These are phyloP conservation scores for Lepiota venenata DNA, from an alignment of 768 basidiomycete species.

Conservation along the genomic window DNA sequence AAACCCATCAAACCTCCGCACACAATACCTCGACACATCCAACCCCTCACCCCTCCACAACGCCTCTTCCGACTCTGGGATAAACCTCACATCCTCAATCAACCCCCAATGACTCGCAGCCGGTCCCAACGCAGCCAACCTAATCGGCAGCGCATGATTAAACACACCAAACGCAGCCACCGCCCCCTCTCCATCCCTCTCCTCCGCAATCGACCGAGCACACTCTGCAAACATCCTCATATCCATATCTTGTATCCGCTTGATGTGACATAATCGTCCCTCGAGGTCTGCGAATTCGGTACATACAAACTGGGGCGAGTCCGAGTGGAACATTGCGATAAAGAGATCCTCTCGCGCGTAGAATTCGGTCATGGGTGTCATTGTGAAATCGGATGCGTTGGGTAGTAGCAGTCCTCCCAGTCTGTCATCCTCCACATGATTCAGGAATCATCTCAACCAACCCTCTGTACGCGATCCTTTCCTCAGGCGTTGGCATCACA, in stretches of 20 bases:
- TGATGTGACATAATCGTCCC: neutral
- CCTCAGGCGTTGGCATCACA: neutral
- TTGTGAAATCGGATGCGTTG: neutral
- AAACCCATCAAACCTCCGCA: neutral
- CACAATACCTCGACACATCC: neutral
- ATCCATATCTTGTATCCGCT: neutral
- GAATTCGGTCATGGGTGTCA: neutral
- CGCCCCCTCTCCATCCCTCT: neutral
- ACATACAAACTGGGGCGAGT: neutral
- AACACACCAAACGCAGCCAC: neutral
- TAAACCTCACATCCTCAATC: neutral
- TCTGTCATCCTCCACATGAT: neutral
- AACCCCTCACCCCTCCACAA: neutral
- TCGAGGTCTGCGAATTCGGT: neutral
- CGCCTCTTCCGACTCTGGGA: neutral
- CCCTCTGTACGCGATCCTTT: neutral
- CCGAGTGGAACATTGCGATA: neutral
- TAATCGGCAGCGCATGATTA: neutral
- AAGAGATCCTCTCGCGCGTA: neutral
- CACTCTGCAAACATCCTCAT: slow-evolving; percentile 6
- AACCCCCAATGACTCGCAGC: neutral
- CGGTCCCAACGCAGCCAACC: neutral
- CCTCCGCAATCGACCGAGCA: neutral
- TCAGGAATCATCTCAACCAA: neutral
- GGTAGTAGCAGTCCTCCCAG: neutral